Percentiles rank a stretch among this genome's conserved stretches.
Conservation (phyloP, 1,284 basidiomycete genomes). For the Cutaneotrichosporon sp. region DNA sequence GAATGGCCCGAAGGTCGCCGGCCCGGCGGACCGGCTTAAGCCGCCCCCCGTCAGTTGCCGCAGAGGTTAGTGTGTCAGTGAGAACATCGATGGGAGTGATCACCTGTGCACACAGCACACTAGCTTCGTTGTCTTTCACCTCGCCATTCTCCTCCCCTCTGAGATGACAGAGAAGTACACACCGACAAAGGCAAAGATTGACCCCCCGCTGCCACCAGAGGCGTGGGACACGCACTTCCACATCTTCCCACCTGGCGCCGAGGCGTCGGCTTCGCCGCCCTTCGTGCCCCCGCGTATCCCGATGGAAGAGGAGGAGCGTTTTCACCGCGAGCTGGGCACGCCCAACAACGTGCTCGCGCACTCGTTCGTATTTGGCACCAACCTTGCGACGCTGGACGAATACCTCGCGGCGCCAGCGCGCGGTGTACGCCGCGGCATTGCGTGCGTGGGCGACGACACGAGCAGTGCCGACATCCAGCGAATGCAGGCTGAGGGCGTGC, state of each 20-base stretch:
- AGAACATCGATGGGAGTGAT: no score
- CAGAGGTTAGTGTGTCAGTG: no score
- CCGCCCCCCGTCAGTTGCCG: not conserved
- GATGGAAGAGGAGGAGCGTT: not conserved
- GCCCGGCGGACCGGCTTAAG: not conserved
- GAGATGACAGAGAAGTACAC: not conserved
- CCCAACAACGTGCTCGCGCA: constrained; percentile 8
- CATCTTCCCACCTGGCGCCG: constrained; percentile 6
- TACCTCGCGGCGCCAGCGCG: not conserved
- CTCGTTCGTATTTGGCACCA: constrained; percentile 1
- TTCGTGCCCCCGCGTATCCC: constrained; percentile 5
- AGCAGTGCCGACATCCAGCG: not conserved
- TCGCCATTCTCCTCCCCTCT: not conserved
- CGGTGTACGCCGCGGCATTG: not conserved
- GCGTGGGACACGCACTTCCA: constrained; percentile 15
- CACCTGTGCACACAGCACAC: no score
- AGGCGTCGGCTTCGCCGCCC: not conserved
- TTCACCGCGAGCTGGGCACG: constrained; percentile 4
- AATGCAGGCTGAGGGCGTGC: constrained; percentile 2
- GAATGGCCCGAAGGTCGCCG: not conserved
- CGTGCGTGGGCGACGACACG: not conserved
- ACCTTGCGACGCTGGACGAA: not conserved
- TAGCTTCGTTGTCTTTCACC: no score
- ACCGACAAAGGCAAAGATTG: not conserved
- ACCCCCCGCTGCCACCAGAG: constrained; percentile 1